Evolutionary conservation across 2,329 filamentous ascomycete genomes (phyloP).

Genomic region (Aureobasidium sp.): DNA sequence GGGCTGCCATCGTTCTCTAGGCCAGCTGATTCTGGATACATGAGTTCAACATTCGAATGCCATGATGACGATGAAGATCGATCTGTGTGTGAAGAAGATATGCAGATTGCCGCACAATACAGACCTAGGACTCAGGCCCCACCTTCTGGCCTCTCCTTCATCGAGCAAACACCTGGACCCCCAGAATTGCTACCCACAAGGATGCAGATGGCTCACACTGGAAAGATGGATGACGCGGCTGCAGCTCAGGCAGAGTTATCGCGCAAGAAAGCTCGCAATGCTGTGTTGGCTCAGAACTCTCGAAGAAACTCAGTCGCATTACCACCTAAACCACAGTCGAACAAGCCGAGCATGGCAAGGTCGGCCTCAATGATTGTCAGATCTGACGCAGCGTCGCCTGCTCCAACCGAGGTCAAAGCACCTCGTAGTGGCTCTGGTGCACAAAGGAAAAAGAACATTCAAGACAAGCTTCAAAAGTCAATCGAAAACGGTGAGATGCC

Average conservation of each 20-base stretch:
- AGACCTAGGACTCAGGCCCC: slow-evolving; percentile 19
- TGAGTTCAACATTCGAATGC: slow-evolving; percentile 65
- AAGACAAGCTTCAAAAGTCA: slow-evolving; percentile 48
- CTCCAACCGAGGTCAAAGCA: slow-evolving; percentile 26
- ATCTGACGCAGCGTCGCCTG: slow-evolving; percentile 31
- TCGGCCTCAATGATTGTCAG: slow-evolving; percentile 19
- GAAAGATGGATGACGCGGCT: slow-evolving; percentile 4
- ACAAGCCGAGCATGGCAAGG: slow-evolving; percentile 11
- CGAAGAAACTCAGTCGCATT: slow-evolving; percentile 30
- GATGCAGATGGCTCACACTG: slow-evolving; percentile 17
- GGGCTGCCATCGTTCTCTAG: slow-evolving; percentile 42
- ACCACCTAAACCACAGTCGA: slow-evolving; percentile 22
- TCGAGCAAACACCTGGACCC: slow-evolving; percentile 34
- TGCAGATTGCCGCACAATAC: slow-evolving; percentile 30
- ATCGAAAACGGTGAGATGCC: slow-evolving; percentile 79
- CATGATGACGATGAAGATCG: slow-evolving; percentile 50
- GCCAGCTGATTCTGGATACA: slow-evolving; percentile 66
- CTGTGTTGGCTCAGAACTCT: slow-evolving; percentile 21
- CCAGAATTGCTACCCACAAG: slow-evolving; percentile 35
- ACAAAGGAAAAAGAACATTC: slow-evolving; percentile 61
- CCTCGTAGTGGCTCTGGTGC: slow-evolving; percentile 42
- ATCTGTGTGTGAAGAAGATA: slow-evolving; percentile 33
- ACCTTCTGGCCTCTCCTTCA: slow-evolving; percentile 25
- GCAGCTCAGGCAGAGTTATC: slow-evolving; percentile 14
- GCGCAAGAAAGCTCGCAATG: slow-evolving; percentile 17